These are phyloP conservation scores for Gnomoniopsis smithogilvyi DNA, from an alignment of 2,329 filamentous ascomycete genomes.

Conservation along the genomic window DNA sequence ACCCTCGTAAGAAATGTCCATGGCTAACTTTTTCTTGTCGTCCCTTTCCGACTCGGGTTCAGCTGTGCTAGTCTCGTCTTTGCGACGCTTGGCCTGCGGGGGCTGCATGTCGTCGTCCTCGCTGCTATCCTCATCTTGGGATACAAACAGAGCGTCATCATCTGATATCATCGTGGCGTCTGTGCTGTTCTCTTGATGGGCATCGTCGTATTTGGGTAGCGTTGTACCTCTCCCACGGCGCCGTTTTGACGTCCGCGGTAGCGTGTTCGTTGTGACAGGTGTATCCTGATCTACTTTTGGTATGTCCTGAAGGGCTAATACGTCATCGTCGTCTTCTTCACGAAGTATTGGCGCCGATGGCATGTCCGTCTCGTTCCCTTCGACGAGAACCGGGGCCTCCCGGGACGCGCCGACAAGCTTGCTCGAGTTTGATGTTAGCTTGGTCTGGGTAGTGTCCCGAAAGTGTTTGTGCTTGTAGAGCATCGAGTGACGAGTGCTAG, in stretches of 20 bases:
- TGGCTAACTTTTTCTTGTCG: constrained; percentile 86
- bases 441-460: constrained; percentile 50
- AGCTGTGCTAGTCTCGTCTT: constrained; percentile 29
- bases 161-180: constrained; percentile 22
- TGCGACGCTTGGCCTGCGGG: constrained; percentile 44
- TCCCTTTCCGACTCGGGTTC: constrained; percentile 40
- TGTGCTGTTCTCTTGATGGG: constrained; percentile 29
- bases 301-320: constrained; percentile 52
- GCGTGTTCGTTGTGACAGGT: constrained; percentile 24
- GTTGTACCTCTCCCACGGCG: constrained; percentile 28
- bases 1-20: constrained; percentile 88
- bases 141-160: constrained; percentile 20
- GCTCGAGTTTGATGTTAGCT: constrained; percentile 58
- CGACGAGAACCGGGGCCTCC: constrained; percentile 51
- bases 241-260: constrained; percentile 26
- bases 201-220: constrained; percentile 27
- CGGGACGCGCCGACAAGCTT: constrained; percentile 57
- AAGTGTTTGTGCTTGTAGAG: constrained; percentile 83
- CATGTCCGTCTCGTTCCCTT: constrained; percentile 29
- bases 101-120: constrained; percentile 36
- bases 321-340: constrained; percentile 61
- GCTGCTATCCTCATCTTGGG: constrained; percentile 24
- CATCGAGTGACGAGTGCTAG: constrained; percentile 78
- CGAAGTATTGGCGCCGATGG: constrained; percentile 33
- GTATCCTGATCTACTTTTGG: constrained; percentile 38